Evolutionary conservation across 169 alveolate genomes (phyloP).

Genomic region (Babesia bovis): DNA sequence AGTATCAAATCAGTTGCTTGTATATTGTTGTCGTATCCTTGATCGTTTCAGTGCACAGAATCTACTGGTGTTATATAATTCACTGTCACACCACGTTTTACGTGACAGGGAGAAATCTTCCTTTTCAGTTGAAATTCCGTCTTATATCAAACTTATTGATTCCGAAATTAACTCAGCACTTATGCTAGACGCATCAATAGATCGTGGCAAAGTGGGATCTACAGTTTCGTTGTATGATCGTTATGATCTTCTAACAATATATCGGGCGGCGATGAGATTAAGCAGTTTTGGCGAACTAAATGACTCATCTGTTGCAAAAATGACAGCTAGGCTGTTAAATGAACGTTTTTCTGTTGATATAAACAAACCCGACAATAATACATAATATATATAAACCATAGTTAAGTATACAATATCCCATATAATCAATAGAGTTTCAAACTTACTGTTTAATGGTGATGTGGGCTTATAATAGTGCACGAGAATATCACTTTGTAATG

Average conservation of each 20-base stretch:
- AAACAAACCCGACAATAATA: not conserved
- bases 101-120: not conserved
- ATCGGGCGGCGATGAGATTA: slow-evolving; percentile 3
- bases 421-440: no score
- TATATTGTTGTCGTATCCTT: not conserved
- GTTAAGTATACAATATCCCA: no score
- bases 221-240: not conserved
- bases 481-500: no score
- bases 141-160: not conserved
- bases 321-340: not conserved
- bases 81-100: slow-evolving; percentile 11
- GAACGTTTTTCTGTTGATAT: not conserved
- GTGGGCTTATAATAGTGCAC: no score
- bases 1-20: not conserved
- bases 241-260: slow-evolving; percentile 10
- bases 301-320: not conserved
- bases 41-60: not conserved
- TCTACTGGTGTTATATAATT: slow-evolving; percentile 15
- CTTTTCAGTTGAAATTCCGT: not conserved
- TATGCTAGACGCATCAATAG: slow-evolving; percentile 6
- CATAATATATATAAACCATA: no score
- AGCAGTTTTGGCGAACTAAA: not conserved
- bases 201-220: not conserved
- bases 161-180: slow-evolving; percentile 2
- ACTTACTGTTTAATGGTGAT: no score